Conservation (phyloP, 257 asterid species). For the Solanum piurae region DNA sequence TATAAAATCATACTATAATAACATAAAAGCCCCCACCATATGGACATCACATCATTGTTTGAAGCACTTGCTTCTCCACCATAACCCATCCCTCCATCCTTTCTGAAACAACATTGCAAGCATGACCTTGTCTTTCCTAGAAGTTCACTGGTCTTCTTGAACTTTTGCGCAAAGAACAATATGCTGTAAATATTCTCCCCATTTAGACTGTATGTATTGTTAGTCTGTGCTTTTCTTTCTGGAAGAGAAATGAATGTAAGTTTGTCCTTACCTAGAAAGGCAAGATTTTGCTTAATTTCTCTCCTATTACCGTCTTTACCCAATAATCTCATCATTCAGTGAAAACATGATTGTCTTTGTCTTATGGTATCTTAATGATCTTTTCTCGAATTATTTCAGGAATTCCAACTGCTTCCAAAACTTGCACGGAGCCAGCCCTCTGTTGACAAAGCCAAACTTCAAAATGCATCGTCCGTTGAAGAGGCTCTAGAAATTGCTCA, state of each 20-base stretch:
- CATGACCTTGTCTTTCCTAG: neutral
- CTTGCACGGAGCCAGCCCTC: slow-evolving; percentile 77
- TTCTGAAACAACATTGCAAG: neutral
- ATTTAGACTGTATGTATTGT: neutral
- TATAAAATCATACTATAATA: neutral
- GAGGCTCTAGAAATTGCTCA: slow-evolving; percentile 72
- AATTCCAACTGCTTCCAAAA: slow-evolving; percentile 76
- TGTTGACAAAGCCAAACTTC: slow-evolving; percentile 58
- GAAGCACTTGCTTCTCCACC: neutral
- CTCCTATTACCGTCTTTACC: neutral
- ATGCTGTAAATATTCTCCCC: neutral
- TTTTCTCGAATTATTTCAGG: slow-evolving; percentile 23
- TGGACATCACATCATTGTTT: neutral
- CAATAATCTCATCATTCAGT: neutral
- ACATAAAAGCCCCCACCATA: neutral
- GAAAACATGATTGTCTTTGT: neutral
- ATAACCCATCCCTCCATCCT: neutral
- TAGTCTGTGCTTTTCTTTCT: neutral
- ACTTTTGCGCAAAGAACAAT: neutral
- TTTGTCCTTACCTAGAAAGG: neutral
- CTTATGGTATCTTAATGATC: neutral
- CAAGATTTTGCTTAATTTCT: neutral
- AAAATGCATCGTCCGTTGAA: slow-evolving; percentile 74
- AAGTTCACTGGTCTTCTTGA: neutral
- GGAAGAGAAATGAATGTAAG: neutral